Base-by-base conservation (phyloP, 345 rosid species). In the Lagerstroemia speciosa region DNA sequence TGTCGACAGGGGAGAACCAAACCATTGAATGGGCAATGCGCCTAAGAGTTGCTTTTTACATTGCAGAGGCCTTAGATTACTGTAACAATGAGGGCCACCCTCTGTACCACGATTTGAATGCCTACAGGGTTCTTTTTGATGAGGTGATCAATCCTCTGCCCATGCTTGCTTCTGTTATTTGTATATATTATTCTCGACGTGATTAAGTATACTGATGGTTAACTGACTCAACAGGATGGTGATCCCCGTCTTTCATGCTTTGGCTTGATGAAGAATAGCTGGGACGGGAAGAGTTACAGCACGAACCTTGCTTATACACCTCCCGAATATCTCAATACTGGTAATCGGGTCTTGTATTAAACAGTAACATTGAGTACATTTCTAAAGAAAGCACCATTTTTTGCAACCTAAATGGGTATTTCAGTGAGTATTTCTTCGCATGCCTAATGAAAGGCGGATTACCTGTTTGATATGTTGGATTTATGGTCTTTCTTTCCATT, bases 231-330 rank as follows among this genome's bases (percentile, higher is more conserved):
- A 71, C 79, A 94, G 99, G 89, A 89, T 81, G 96, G 96, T 67
- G 99, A 94, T 84, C 96, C 99, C 24, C 87, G 93, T 45, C 97
- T 94, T 74, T 94, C 99, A 14, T 88, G 99, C 84, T 94, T 94
- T 63, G 99, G 99, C 48, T 83, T 95, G 79, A 95, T 92, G 96
- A 95, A 92, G 81, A 87, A 92, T 75, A 88, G 98, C 70, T 72
- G 91, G 71, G 98, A 92, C 78, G 98, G 98, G 75, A 87, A 84
- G 85, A 92, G 99, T 74, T 92, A 88, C 64, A 92, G 98, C 73
- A 95, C 97, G 37, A 92, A 92, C 80, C 83, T 95, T 68, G 97
- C 98, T 34, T 95, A 95, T 68, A 88, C 92, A n/a, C 99, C 98
- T 67, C 99, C 99, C 0, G 99, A 95, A 74, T 95, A 90, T 78